These are phyloP conservation scores for Allium sativum DNA, from an alignment of 106 monocot genomes.

Conservation along the genomic window DNA sequence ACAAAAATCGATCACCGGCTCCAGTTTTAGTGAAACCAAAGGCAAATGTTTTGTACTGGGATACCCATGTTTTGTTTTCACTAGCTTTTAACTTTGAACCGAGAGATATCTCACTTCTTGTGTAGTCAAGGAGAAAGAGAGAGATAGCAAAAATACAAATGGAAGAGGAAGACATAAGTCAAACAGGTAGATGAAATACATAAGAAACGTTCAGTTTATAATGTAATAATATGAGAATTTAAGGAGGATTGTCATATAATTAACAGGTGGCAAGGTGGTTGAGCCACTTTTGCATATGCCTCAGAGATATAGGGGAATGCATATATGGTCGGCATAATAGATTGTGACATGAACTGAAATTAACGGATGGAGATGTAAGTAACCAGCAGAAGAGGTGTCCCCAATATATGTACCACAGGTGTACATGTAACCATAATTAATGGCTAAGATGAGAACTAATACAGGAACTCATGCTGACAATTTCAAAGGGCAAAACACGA, in stretches of 20 bases:
- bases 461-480: background rate
- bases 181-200: background rate
- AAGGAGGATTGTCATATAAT: background rate
- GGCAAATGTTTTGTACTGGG: constrained; percentile 18
- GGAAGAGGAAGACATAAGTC: constrained; percentile 9
- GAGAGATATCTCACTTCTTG: constrained; percentile 8
- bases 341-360: background rate
- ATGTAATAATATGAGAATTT: background rate
- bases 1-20: background rate
- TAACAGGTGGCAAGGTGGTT: constrained; percentile 7
- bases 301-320: background rate
- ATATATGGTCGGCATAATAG: constrained; percentile 6
- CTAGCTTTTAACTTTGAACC: constrained; percentile 15
- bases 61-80: constrained; percentile 15
- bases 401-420: background rate
- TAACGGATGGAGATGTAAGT: background rate
- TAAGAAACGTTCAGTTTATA: background rate
- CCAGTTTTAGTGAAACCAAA: constrained; percentile 18
- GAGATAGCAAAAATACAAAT: background rate
- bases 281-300: background rate
- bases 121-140: constrained; percentile 2
- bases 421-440: background rate
- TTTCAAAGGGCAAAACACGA: background rate
- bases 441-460: background rate
- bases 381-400: background rate